Percentiles rank a stretch among this genome's conserved stretches.
These are phyloP conservation scores for Plasmodium adleri DNA, from an alignment of 169 alveolate genomes.

Conservation along the genomic window DNA sequence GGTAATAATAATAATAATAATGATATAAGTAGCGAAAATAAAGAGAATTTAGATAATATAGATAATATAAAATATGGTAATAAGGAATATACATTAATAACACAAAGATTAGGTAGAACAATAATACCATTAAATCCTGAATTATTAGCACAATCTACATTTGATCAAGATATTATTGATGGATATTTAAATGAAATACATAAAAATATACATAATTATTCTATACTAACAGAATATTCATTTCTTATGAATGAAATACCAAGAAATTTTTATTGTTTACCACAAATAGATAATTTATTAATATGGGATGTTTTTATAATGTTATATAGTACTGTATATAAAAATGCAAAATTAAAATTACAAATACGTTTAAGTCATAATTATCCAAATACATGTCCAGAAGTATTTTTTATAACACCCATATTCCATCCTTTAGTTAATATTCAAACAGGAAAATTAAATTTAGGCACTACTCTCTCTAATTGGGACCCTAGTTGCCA, in stretches of 20 bases:
- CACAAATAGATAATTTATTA: conserved; percentile 48
- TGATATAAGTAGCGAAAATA: not conserved
- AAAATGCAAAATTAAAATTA: conserved; percentile 38
- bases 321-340: conserved; percentile 49
- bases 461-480: conserved; percentile 22
- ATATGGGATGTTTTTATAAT: conserved; percentile 54
- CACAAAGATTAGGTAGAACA: conserved; percentile 63
- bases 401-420: conserved; percentile 50
- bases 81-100: conserved; percentile 41
- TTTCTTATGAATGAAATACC: conserved; percentile 59
- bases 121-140: conserved; percentile 65
- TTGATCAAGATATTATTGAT: conserved; percentile 58
- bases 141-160: conserved; percentile 45
- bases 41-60: conserved; percentile 8
- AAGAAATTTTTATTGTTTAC: conserved; percentile 49
- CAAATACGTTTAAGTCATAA: conserved; percentile 56
- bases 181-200: conserved; percentile 53
- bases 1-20: conserved; percentile 1
- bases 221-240: conserved; percentile 64
- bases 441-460: conserved; percentile 51
- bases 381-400: conserved; percentile 48
- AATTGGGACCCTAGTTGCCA: conserved; percentile 49
- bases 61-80: conserved; percentile 13
- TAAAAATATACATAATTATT: conserved; percentile 38
- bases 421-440: conserved; percentile 53